phyloP scores from a whole-genome alignment of 2,329 filamentous ascomycete species.

The Eurotiales sp. region DNA sequence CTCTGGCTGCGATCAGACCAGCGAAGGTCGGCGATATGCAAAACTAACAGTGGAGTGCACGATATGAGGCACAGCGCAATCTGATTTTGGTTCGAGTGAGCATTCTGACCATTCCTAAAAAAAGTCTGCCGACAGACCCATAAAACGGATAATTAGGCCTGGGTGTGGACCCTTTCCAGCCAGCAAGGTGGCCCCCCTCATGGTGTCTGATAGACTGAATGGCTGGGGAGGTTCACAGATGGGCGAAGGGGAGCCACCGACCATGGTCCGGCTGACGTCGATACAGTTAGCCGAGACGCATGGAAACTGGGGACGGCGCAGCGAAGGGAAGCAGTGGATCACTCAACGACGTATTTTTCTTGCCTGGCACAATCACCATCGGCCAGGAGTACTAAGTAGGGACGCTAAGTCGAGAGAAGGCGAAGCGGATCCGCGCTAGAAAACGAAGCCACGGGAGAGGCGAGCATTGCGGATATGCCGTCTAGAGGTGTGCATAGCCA shows the following conservation, averaged over 20 bases:
- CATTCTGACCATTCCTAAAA: neutral
- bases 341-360: too few relatives aligned
- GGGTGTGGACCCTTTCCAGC: neutral
- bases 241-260: neutral
- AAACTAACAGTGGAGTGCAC: too few relatives aligned
- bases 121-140: neutral
- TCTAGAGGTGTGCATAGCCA: too few relatives aligned
- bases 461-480: too few relatives aligned
- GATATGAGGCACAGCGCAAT: neutral
- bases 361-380: neutral
- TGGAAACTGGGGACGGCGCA: slow-evolving; percentile 11
- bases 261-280: slow-evolving; percentile 14
- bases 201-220: neutral
- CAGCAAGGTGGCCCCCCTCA: neutral
- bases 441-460: slow-evolving; percentile 1
- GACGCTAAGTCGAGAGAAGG: slow-evolving; percentile 7
- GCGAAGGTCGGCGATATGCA: neutral
- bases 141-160: neutral
- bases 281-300: slow-evolving; percentile 8
- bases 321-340: neutral
- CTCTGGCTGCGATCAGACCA: neutral
- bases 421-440: slow-evolving; percentile 10
- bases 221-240: neutral
- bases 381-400: neutral
- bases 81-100: neutral